These are phyloP conservation scores for Puccinia triticina DNA, from an alignment of 1,284 basidiomycete species.

Conservation along the genomic window DNA sequence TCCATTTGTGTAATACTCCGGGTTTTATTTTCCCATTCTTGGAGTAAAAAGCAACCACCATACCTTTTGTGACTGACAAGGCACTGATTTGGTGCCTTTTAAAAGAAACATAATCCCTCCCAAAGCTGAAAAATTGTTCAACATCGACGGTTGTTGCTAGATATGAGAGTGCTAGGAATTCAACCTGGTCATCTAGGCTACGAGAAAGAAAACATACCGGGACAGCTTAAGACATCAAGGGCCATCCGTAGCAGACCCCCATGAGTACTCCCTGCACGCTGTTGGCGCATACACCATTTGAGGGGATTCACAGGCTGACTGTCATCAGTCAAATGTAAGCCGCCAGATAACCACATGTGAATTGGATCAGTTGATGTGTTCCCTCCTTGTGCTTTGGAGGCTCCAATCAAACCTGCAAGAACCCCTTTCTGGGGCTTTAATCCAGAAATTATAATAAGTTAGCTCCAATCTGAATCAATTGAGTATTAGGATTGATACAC, in stretches of 20 bases:
- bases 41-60: slow-evolving; percentile 21
- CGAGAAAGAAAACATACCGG: not conserved
- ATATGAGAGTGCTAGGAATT: too few species aligned
- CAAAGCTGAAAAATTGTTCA: too few species aligned
- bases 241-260: too few species aligned
- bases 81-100: slow-evolving; percentile 13
- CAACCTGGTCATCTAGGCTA: too few species aligned
- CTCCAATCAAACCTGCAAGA: slow-evolving; percentile 4
- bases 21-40: slow-evolving; percentile 24
- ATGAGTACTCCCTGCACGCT: too few species aligned
- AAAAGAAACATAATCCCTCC: too few species aligned
- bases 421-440: slow-evolving; percentile 5
- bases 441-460: not conserved
- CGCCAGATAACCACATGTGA: not conserved
- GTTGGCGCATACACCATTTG: slow-evolving; percentile 19
- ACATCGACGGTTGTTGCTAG: too few species aligned
- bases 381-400: slow-evolving; percentile 5
- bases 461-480: not conserved
- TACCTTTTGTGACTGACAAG: slow-evolving; percentile 24
- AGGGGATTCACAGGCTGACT: slow-evolving; percentile 1
- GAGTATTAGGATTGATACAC: too few species aligned
- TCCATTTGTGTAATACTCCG: too few species aligned
- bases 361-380: not conserved
- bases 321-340: slow-evolving; percentile 3
- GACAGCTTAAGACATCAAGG: too few species aligned